These are phyloP conservation scores for Stachybotrys elegans DNA, from an alignment of 2,329 filamentous ascomycete genomes.

Conservation along the genomic window DNA sequence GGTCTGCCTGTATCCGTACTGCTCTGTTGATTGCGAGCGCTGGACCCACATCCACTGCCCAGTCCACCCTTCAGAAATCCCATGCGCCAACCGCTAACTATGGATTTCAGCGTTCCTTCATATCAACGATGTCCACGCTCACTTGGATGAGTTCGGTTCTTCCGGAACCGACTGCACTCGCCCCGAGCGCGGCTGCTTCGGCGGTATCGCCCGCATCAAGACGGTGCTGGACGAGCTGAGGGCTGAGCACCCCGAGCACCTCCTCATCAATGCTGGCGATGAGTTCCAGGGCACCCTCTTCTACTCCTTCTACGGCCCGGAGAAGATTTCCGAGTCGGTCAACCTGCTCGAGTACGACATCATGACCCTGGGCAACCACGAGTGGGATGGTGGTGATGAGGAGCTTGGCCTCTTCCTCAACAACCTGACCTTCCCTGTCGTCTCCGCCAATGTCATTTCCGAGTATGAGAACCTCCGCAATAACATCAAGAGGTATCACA, in stretches of 20 bases:
- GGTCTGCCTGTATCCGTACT: too few relatives aligned
- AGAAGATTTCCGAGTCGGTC: conserved; percentile 63
- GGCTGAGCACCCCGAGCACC: conserved; percentile 51
- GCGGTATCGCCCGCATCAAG: conserved; percentile 62
- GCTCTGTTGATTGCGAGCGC: too few relatives aligned
- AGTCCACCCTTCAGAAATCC: not conserved
- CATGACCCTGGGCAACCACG: conserved; percentile 65
- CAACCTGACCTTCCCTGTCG: conserved; percentile 60
- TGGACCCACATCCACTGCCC: not conserved
- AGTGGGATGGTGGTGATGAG: conserved; percentile 62
- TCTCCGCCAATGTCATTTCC: conserved; percentile 60
- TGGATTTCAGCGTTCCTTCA: conserved; percentile 55
- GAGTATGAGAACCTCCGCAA: conserved; percentile 53
- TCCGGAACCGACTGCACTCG: conserved; percentile 58
- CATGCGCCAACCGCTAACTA: too few relatives aligned
- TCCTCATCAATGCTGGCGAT: conserved; percentile 63
- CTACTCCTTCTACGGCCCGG: conserved; percentile 60
- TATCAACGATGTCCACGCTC: conserved; percentile 65
- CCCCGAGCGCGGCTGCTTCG: conserved; percentile 53
- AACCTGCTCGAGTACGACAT: conserved; percentile 62
- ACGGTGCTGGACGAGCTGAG: conserved; percentile 52
- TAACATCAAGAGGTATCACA: conserved; percentile 60
- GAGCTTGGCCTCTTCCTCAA: conserved; percentile 55
- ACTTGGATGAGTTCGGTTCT: conserved; percentile 57
- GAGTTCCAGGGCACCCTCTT: conserved; percentile 67